Percentiles rank a stretch among this genome's conserved stretches.
Evolutionary conservation across 2,329 filamentous ascomycete species (phyloP).

Genomic region (Colletotrichum theobromicola): DNA sequence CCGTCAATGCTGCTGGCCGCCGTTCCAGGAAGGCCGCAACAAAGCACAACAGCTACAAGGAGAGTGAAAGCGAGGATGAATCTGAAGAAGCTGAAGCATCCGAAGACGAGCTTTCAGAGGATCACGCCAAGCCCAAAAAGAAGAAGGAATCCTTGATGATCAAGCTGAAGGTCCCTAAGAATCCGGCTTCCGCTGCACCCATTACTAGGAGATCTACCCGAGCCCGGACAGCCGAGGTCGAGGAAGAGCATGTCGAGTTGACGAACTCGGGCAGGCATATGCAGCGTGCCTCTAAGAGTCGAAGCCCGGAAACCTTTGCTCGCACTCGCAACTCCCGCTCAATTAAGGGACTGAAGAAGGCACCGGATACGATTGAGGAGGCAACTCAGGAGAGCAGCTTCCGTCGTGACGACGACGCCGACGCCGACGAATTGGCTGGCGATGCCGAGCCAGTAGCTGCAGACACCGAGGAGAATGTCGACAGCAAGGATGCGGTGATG

Average conservation of each 20-base stretch:
- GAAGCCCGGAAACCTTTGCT: slow-evolving; percentile 57
- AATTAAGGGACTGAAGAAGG: slow-evolving; percentile 55
- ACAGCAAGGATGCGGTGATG: slow-evolving; percentile 21
- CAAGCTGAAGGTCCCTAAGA: slow-evolving; percentile 47
- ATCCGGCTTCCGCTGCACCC: slow-evolving; percentile 22
- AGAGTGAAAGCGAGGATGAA: slow-evolving; percentile 48
- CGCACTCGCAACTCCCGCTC: slow-evolving; percentile 54
- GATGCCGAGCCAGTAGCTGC: slow-evolving; percentile 32
- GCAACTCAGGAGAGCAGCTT: slow-evolving; percentile 58
- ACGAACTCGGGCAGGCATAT: slow-evolving; percentile 66
- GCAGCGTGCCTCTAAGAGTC: slow-evolving; percentile 54
- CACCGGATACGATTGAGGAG: slow-evolving; percentile 55
- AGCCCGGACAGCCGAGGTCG: slow-evolving; percentile 58
- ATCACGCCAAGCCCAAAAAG: slow-evolving; percentile 28
- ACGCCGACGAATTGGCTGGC: slow-evolving; percentile 42
- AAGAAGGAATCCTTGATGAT: slow-evolving; percentile 41
- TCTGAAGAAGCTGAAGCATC: slow-evolving; percentile 33
- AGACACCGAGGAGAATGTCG: slow-evolving; percentile 23
- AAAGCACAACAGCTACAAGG: slow-evolving; percentile 51
- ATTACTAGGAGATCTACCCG: slow-evolving; percentile 54
- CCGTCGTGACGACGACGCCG: slow-evolving; percentile 36
- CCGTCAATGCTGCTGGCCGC: slow-evolving; percentile 53
- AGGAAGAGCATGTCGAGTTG: slow-evolving; percentile 62
- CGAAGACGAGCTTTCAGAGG: slow-evolving; percentile 25
- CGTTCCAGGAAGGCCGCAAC: slow-evolving; percentile 53